Base-by-base conservation (phyloP, 78 protist species). In the Abeoforma whisleri region DNA sequence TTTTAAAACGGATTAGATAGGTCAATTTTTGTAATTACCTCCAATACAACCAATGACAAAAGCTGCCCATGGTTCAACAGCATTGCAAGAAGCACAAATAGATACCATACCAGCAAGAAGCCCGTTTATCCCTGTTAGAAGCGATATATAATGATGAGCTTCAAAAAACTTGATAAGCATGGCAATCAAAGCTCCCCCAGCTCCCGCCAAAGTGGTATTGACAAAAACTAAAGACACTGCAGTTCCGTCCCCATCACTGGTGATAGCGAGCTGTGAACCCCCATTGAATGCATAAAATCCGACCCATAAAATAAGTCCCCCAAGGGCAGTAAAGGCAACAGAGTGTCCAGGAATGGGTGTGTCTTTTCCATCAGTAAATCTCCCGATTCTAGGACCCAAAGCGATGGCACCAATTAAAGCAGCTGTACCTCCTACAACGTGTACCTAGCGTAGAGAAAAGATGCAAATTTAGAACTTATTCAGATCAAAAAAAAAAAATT, bases 261-360 rank as follows among this genome's bases (percentile, higher is more conserved):
- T 34, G 2, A 88, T 32, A 2, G 82, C 89, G 72, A 93, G 77
- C 0, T 90, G 89, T 23, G 94, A 85, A 28, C 91, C 96, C 1
- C 91, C 79, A 75, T 94, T 94, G 76, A 91, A 92, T 30, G 92
- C 96, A 76, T 90, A 92, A 82, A 85, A 93, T 8, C 96, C 96
- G 40, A 91, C 83, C 94, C 94, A 91, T n/a, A 93, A 89, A 37
- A 93, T 90, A 57, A 91, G 88, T 12, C 89, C 86, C 0, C 96
- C 96, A 39, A 92, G 74, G 39, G 93, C 89, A 31, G 31, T 76
- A 0, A 89, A 87, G 5, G 91, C 84, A 0, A 85, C 40, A 23
- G 75, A 36, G 75, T 87, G 92, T 35, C 90, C 82, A 22, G 91
- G 90, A 28, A 89, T 23, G 33, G 88, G 77, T 73, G 39, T 40